Base-by-base conservation (phyloP, 306 rosid species). In the Citrullus mucosospermus region DNA sequence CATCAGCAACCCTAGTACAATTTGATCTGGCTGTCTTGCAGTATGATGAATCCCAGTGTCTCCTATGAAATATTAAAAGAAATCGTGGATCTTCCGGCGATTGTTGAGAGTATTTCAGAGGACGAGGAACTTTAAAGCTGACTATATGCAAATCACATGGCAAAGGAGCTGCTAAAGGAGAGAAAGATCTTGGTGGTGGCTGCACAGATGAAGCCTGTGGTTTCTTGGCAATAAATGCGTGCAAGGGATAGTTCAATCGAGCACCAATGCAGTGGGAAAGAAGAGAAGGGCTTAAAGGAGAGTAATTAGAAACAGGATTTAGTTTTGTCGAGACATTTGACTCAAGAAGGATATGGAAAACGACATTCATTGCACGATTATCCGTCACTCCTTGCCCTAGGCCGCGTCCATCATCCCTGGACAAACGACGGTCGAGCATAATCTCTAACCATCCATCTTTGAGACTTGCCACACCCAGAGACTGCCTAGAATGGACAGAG, bases 351-450 rank as follows among this genome's bases (percentile, higher is more conserved):
- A 92, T 81, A 90, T 95, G 99, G 86, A 95, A 95, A 86, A 92
- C 80, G 36, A 92, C 91, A 70, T 91, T 92, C 91, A 91, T 82
- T 14, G 86, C 88, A 15, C 93, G 99, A 83, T 95, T 95, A 82
- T 95, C 99, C 89, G 80, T 88, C 88, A 95, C 97, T 80, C 97
- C 99, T 89, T 95, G 99, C 79, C 99, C 99, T 1, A 95, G 87
- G 74, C 99, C 99, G 65, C 99, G 97, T 8, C 97, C 99, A 55
- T 95, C 99, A 20, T 95, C 99, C 72, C 85, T 90, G n/a, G 79
- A 56, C 90, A 95, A 74, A 36, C 99, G 95, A 13, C 99, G 97
- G 70, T 95, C 99, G 55, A 95, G 97, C 99, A 95, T 95, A 66
- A 95, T 88, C 92, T 95, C 99, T 70, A 95, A 84, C 93, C 97